These are phyloP conservation scores for Pythium oligandrum DNA, from an alignment of 352 stramenopile genomes.

Conservation along the genomic window DNA sequence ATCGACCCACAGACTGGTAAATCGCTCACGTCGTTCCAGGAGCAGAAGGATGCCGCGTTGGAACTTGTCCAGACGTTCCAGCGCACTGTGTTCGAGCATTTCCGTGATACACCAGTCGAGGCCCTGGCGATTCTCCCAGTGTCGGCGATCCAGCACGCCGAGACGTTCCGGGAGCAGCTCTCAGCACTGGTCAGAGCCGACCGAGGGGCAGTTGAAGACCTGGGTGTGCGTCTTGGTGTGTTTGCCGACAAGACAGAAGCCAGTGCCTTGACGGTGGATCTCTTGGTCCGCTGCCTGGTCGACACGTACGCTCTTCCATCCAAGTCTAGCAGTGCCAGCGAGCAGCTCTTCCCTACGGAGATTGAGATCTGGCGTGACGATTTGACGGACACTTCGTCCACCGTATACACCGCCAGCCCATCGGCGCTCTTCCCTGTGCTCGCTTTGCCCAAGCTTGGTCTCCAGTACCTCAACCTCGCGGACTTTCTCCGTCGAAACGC, in stretches of 20 bases:
- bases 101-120: slow-evolving; percentile 42
- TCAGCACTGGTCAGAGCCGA: slow-evolving; percentile 25
- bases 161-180: slow-evolving; percentile 41
- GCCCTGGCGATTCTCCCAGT: slow-evolving; percentile 55
- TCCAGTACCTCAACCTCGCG: slow-evolving; percentile 93
- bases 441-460: slow-evolving; percentile 91
- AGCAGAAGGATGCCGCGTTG: slow-evolving; percentile 44
- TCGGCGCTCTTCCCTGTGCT: slow-evolving; percentile 48
- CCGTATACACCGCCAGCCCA: slow-evolving; percentile 37
- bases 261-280: slow-evolving; percentile 21
- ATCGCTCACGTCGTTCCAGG: slow-evolving; percentile 36
- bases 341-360: slow-evolving; percentile 77
- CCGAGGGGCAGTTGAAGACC: slow-evolving; percentile 21
- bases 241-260: slow-evolving; percentile 32
- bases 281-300: slow-evolving; percentile 50
- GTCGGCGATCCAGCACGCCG: slow-evolving; percentile 35
- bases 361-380: slow-evolving; percentile 84
- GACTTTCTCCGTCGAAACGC: slow-evolving; percentile 95
- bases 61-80: slow-evolving; percentile 73
- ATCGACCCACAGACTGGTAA: slow-evolving; percentile 83
- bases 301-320: slow-evolving; percentile 45
- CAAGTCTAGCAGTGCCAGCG: not conserved
- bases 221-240: slow-evolving; percentile 47
- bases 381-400: slow-evolving; percentile 11
- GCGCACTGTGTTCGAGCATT: slow-evolving; percentile 40